Base-by-base conservation (phyloP, 257 asterid species). In the Misopates orontium region DNA sequence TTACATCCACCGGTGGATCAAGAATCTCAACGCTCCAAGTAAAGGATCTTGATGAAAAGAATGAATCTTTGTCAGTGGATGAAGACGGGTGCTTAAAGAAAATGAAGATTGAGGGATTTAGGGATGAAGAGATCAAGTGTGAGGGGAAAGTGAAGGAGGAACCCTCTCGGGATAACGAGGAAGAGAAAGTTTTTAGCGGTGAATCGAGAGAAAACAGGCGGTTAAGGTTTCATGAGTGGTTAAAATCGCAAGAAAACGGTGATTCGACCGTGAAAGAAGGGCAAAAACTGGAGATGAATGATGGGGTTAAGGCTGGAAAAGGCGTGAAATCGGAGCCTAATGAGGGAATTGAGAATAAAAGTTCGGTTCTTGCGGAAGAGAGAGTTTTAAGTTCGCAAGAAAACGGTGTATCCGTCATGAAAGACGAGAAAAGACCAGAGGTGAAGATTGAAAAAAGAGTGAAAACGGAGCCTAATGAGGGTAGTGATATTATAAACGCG, bases 1-100 rank as follows among this genome's bases (percentile, higher is more conserved):
- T 70, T 41, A 89, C 89, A 13, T 69, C 88, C 58, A 82, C 81
- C 0, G 97, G 97, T 8, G 84, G 84, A 55, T 41, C 79, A 0
- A 77, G 94, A 62, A 73, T 90, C 64, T 78, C 86, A 8, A 45
- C 72, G 21, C 0, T 56, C 39, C 85, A 61, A 68, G 14, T 68
- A n/a, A n/a, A n/a, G n/a, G n/a, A n/a, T n/a, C n/a, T 28, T 28
- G 18, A 1, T 16, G 11, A 45, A 16, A 59, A 63, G 67, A 55
- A 64, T 19, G 71, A 65, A 22, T 20, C 19, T 19, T 10, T 61
- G 48, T 47, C 53, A 60, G 44, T 49, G 9, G 70, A 56, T 22
- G 23, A 68, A 25, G 59, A 57, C 21, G 68, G 41, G 45, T 45
- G 77, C 28, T 54, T 36, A 66, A 18, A 42, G 17, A 22, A 56